These are phyloP conservation scores for Solanum sejunctum DNA, from an alignment of 257 asterid genomes.

Conservation along the genomic window DNA sequence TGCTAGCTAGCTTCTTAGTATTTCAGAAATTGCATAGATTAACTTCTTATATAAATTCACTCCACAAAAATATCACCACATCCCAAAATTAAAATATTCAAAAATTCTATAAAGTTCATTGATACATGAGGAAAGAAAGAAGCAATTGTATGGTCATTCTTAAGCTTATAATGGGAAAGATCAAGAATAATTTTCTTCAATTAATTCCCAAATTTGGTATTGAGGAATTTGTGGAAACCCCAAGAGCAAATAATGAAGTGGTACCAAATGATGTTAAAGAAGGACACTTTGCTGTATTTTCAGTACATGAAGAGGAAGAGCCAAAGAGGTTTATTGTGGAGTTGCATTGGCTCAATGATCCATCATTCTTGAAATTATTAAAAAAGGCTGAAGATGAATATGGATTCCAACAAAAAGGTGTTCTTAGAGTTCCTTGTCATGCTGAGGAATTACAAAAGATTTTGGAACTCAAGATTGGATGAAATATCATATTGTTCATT, in stretches of 20 bases:
- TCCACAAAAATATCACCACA: neutral
- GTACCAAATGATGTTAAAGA: neutral
- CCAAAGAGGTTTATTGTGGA: slow-evolving; percentile 18
- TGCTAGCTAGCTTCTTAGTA: neutral
- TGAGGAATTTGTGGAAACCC: neutral
- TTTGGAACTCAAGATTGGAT: slow-evolving; percentile 1
- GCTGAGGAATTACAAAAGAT: slow-evolving; percentile 13
- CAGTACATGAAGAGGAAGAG: neutral
- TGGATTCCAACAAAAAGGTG: slow-evolving; percentile 14
- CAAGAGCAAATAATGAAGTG: neutral
- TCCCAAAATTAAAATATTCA: neutral
- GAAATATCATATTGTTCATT: neutral
- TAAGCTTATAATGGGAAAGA: neutral
- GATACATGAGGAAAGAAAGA: slow-evolving; percentile 5
- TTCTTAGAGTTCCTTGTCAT: slow-evolving; percentile 17
- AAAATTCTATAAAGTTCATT: neutral
- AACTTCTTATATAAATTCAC: neutral
- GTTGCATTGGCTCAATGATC: slow-evolving; percentile 7
- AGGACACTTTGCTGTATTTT: neutral
- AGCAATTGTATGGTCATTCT: slow-evolving; percentile 2
- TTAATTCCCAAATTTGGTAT: neutral
- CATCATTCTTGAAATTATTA: slow-evolving; percentile 14
- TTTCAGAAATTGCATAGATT: neutral
- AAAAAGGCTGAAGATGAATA: slow-evolving; percentile 22
- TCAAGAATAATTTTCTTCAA: neutral